Evolutionary conservation across 495 filamentous ascomycete genomes (phyloP).

Genomic region (Hypoxylon lenormandii): DNA sequence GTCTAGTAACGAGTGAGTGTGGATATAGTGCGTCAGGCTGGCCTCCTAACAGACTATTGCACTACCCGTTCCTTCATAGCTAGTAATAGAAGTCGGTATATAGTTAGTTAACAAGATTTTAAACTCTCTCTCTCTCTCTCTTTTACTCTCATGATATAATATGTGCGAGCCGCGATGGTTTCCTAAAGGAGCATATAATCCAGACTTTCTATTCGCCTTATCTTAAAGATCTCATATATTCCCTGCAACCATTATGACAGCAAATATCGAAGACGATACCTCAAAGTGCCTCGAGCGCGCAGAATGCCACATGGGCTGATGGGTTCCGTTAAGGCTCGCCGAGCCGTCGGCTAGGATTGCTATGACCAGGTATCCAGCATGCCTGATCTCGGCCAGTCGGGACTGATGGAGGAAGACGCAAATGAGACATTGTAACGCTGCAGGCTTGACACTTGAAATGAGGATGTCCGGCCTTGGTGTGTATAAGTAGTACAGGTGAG

Average conservation of each 20-base stretch:
- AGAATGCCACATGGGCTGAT: slow-evolving; percentile 36
- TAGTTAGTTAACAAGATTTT: neutral
- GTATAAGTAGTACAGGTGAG: slow-evolving; percentile 5
- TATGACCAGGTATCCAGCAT: slow-evolving; percentile 28
- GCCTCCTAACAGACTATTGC: slow-evolving; percentile 11
- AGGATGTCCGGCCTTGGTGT: slow-evolving; percentile 6
- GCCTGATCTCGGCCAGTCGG: slow-evolving; percentile 21
- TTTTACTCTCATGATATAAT: neutral
- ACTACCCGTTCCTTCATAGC: neutral
- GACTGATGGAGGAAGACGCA: slow-evolving; percentile 34
- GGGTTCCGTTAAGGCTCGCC: slow-evolving; percentile 26
- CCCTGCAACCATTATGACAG: slow-evolving; percentile 35
- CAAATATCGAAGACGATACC: slow-evolving; percentile 32
- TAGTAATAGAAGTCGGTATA: slow-evolving; percentile 1
- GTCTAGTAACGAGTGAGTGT: slow-evolving; percentile 24
- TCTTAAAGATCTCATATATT: slow-evolving; percentile 25
- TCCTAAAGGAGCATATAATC: slow-evolving; percentile 26
- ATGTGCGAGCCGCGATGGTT: slow-evolving; percentile 9
- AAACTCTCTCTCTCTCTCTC: no score
- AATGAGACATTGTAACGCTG: slow-evolving; percentile 41
- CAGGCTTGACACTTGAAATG: slow-evolving; percentile 28
- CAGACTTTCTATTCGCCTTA: slow-evolving; percentile 9
- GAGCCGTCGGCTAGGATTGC: slow-evolving; percentile 27
- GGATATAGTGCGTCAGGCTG: slow-evolving; percentile 21
- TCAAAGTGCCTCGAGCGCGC: slow-evolving; percentile 35